phyloP scores from a whole-genome alignment of 345 rosid genomes.

The Trapa bicornis region DNA sequence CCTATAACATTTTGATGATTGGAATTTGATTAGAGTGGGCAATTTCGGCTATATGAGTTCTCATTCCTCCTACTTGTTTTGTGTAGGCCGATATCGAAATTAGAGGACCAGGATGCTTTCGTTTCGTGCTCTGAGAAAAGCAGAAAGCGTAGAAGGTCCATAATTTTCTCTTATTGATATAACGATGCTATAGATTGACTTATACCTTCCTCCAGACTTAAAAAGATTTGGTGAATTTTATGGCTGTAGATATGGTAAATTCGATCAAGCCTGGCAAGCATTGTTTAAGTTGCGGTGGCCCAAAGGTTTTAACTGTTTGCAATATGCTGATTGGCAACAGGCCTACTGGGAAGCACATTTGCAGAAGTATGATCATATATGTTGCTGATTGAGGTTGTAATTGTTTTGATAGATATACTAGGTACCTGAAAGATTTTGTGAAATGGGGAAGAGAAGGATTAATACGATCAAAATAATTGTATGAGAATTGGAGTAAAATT shows the following conservation, averaged over 20 bases:
- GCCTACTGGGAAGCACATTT: conserved; percentile 76
- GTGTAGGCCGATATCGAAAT: conserved; percentile 46
- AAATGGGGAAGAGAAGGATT: neutral
- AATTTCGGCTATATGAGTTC: neutral
- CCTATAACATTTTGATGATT: neutral
- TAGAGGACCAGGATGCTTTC: conserved; percentile 26
- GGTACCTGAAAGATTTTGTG: neutral
- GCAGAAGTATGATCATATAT: conserved; percentile 33
- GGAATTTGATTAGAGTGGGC: neutral
- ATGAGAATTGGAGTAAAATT: neutral
- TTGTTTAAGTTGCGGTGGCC: conserved; percentile 70
- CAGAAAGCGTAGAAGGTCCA: conserved; percentile 58
- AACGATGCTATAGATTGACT: neutral
- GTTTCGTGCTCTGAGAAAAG: conserved; percentile 27
- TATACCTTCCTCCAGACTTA: neutral
- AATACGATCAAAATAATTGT: neutral
- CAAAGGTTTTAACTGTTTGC: conserved; percentile 12
- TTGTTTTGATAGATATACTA: neutral
- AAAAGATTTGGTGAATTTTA: neutral
- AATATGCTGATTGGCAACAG: conserved; percentile 56
- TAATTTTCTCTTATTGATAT: neutral
- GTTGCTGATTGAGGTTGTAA: neutral
- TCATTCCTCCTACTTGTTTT: conserved; percentile 9
- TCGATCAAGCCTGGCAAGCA: conserved; percentile 44
- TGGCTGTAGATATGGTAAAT: conserved; percentile 30